Conservation (phyloP, 352 stramenopile genomes). For the Plasmopara muralis region DNA sequence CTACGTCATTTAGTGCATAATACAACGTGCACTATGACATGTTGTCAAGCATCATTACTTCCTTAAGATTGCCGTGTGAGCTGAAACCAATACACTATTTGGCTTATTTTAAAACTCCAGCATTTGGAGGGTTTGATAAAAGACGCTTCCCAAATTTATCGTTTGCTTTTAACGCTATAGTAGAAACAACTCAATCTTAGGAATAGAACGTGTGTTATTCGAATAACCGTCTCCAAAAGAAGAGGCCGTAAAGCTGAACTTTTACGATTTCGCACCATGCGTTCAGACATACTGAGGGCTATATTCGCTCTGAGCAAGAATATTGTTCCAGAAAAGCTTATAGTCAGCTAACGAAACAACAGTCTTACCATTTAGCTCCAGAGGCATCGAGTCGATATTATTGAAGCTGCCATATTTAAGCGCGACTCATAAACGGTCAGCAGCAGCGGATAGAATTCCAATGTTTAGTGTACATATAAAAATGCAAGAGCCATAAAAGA, state of each 20-base stretch:
- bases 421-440: neutral
- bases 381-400: too few species aligned
- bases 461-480: too few species aligned
- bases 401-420: too few species aligned
- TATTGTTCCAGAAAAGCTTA: constrained; percentile 4
- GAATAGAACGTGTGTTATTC: neutral
- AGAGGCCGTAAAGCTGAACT: neutral
- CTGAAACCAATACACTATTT: too few species aligned
- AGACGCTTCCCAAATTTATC: neutral
- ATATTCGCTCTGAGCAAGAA: neutral
- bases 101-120: neutral
- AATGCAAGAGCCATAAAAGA: too few species aligned
- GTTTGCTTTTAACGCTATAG: neutral
- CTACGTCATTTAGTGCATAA: too few species aligned
- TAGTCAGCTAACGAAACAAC: constrained; percentile 1
- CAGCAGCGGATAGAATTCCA: too few species aligned
- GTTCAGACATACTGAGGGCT: neutral
- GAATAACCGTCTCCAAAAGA: constrained; percentile 1
- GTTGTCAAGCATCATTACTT: too few species aligned
- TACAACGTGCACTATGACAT: too few species aligned
- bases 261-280: constrained; percentile 1
- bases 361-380: neutral
- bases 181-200: neutral
- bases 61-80: too few species aligned
- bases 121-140: neutral